Evolutionary conservation across 2,329 filamentous ascomycete species (phyloP), one percentile per base, ranked within the genome.

Genomic region (Septoria linicola): DNA sequence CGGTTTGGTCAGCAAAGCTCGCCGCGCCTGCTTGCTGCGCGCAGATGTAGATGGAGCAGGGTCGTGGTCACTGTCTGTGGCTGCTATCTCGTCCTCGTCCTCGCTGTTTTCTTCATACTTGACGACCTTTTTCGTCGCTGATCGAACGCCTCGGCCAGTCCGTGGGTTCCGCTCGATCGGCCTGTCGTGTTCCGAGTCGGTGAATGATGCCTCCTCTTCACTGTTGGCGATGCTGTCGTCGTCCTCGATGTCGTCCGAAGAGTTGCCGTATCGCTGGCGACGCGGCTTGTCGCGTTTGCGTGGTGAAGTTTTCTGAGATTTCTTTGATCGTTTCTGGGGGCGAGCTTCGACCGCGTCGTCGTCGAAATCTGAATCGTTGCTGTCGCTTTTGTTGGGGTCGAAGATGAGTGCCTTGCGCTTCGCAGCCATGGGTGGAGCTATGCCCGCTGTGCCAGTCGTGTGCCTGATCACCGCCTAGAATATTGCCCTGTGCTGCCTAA

Each of bases 61-160:
- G 41, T 63, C 59, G 41, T 49, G 42, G 14, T 68, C 55, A 66
- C 68, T 43, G 62, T 69, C 63, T 10, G 64, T 71, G 39, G 70
- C 69, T 59, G 72, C 68, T 45, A 73, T 69, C 65, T 70, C 69
- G 34, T 76, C 72, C 34, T 76, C 72, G 35, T 75, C 73, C 20
- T 76, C 75, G 45, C 72, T 75, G 5, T 57, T 59, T 64, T 83
- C 80, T 57, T 81, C 75, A 72, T 84, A 84, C 25, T 73, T 74
- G 37, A 77, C 73, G 19, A 69, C 66, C 59, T 80, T 78, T 62
- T 78, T 78, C 8, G 78, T 76, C n/a, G 75, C 78, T 52, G 73
- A 73, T 56, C 82, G 76, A 58, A 78, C 75, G 37, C 76, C 74
- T 41, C 80, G 72, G 30, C 82, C 82, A 42, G 79, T 78, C 31